These are phyloP conservation scores for Pelagophyceae sp. DNA, from an alignment of 352 stramenopile genomes.

Conservation along the genomic window DNA sequence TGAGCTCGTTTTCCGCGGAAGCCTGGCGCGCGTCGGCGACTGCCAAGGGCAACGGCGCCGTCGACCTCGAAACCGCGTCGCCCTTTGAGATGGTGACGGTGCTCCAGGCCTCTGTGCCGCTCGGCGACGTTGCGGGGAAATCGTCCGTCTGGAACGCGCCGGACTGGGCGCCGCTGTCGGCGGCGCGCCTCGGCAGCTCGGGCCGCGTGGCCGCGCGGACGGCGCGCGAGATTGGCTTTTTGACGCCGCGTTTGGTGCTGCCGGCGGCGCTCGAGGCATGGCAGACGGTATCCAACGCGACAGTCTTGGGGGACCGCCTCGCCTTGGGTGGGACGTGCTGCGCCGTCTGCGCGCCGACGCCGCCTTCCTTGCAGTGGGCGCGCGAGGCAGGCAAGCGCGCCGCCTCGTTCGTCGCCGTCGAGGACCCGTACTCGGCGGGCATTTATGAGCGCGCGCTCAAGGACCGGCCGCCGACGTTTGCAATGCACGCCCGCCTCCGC, in stretches of 20 bases:
- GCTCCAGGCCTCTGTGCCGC: not conserved
- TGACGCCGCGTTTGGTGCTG: conserved; percentile 25
- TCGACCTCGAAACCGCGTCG: not conserved
- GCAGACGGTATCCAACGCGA: not conserved
- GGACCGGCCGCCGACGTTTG: conserved; percentile 26
- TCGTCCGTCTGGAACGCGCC: not conserved
- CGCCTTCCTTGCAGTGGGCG: conserved; percentile 27
- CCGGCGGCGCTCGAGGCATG: conserved; percentile 21
- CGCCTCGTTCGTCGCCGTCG: conserved; percentile 24
- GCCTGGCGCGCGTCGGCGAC: not conserved
- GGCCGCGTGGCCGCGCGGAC: not conserved
- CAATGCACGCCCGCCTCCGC: not conserved
- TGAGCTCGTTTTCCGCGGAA: not conserved
- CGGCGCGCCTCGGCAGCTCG: not conserved
- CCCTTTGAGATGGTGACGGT: not conserved
- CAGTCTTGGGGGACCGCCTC: not conserved
- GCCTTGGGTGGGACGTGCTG: conserved; percentile 10
- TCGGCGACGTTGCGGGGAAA: not conserved
- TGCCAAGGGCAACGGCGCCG: not conserved
- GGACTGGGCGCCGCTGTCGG: not conserved
- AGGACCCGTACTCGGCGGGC: conserved; percentile 34
- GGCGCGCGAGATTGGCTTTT: conserved; percentile 18
- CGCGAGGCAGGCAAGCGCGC: conserved; percentile 18
- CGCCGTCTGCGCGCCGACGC: conserved; percentile 26
- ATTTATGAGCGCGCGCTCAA: conserved; percentile 37